phyloP scores from a whole-genome alignment of 116 monocot genomes.

The Cymodocea nodosa region DNA sequence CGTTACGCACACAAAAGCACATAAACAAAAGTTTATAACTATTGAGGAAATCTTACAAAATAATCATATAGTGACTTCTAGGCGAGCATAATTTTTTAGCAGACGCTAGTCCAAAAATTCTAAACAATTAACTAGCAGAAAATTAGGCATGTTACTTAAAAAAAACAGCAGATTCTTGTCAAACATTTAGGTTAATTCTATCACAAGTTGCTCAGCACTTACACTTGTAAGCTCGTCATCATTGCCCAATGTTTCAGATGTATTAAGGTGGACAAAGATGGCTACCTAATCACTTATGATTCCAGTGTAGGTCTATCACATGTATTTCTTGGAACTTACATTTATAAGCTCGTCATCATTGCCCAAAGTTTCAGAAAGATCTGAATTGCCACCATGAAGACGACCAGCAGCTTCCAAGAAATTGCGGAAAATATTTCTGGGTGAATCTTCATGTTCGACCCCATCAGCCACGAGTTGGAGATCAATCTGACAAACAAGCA shows the following conservation, averaged over 20 bases:
- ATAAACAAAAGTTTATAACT: background rate
- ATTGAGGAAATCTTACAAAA: background rate
- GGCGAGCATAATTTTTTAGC: no score
- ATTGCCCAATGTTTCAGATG: constrained; percentile 26
- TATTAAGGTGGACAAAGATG: background rate
- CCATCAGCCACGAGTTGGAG: constrained; percentile 25
- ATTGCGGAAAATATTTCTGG: constrained; percentile 37
- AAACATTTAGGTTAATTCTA: no score
- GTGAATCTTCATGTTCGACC: constrained; percentile 46
- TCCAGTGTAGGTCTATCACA: background rate
- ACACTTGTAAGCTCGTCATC: constrained; percentile 47
- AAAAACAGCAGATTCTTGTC: background rate
- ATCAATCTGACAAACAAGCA: constrained; percentile 29
- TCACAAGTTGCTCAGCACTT: constrained; percentile 9
- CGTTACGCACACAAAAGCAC: background rate
- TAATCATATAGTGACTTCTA: background rate
- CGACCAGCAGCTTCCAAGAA: constrained; percentile 37
- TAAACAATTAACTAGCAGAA: background rate
- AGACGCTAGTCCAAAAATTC: no score
- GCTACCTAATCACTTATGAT: background rate
- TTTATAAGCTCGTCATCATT: constrained; percentile 40
- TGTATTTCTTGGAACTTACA: constrained; percentile 23
- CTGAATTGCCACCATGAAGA: constrained; percentile 16
- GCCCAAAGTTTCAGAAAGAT: constrained; percentile 33
- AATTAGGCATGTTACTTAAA: background rate